Evolutionary conservation across 176 grass and related monocot species (phyloP).

Genomic region (Aechmea fasciata): DNA sequence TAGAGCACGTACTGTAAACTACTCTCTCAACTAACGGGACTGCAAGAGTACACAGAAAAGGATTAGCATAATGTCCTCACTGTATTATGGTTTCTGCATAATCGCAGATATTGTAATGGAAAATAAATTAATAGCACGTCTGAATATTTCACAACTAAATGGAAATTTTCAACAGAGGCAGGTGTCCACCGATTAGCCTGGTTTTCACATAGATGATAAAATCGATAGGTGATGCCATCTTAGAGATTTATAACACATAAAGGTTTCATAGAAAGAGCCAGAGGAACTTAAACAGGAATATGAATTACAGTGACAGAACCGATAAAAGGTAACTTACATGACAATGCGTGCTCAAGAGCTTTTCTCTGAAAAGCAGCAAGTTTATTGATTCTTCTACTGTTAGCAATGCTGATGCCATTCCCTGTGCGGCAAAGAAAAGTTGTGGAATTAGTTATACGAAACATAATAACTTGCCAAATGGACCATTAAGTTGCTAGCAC

Average conservation of each 20-base stretch:
- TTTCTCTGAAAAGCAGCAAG: conserved; percentile 76
- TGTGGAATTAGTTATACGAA: neutral
- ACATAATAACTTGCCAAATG: too few relatives aligned
- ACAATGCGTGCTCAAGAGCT: conserved; percentile 73
- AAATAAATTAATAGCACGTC: too few relatives aligned
- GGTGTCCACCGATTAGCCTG: too few relatives aligned
- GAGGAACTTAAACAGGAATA: too few relatives aligned
- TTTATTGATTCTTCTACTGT: conserved; percentile 49
- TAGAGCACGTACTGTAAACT: conserved; percentile 85
- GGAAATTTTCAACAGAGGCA: too few relatives aligned
- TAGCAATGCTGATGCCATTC: conserved; percentile 26
- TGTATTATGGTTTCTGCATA: neutral
- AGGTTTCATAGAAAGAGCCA: too few relatives aligned
- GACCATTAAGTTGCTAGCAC: too few relatives aligned
- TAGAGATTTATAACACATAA: too few relatives aligned
- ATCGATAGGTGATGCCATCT: too few relatives aligned
- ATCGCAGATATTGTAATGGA: too few relatives aligned
- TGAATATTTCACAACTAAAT: too few relatives aligned
- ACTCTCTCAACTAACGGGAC: conserved; percentile 69
- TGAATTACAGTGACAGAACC: neutral
- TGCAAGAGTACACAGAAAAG: conserved; percentile 18
- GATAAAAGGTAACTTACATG: conserved; percentile 36
- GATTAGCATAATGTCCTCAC: neutral
- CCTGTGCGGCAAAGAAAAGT: conserved; percentile 16
- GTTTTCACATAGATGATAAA: too few relatives aligned